Conservation (phyloP, 495 filamentous ascomycete genomes). For the Lophiostoma macrostomum region DNA sequence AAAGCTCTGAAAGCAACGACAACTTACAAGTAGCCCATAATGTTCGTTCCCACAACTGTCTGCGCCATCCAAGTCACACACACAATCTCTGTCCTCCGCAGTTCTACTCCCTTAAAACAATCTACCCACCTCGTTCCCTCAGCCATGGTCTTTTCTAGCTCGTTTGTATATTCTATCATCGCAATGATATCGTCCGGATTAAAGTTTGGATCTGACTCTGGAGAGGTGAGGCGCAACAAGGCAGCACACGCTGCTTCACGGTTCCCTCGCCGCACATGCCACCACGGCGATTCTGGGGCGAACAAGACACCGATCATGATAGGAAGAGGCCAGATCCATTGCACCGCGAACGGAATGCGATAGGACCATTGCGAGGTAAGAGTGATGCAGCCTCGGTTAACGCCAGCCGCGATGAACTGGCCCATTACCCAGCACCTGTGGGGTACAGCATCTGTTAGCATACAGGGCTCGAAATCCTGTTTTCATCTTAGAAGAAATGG, state of each 20-base stretch:
- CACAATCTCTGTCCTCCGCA: slow-evolving; percentile 30
- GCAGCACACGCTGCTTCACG: slow-evolving; percentile 18
- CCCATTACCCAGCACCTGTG: slow-evolving; percentile 37
- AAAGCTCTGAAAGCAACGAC: too few species aligned
- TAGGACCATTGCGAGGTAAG: slow-evolving; percentile 34
- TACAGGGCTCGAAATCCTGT: neutral
- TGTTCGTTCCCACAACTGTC: slow-evolving; percentile 14
- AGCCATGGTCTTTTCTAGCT: slow-evolving; percentile 20
- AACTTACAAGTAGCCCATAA: slow-evolving; percentile 30
- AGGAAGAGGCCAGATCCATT: slow-evolving; percentile 39
- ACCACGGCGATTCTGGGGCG: slow-evolving; percentile 32
- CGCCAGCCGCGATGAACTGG: slow-evolving; percentile 35
- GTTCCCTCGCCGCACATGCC: slow-evolving; percentile 24
- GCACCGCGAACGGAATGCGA: slow-evolving; percentile 37
- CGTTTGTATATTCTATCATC: slow-evolving; percentile 31
- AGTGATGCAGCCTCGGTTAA: slow-evolving; percentile 28
- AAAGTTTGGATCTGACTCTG: slow-evolving; percentile 21
- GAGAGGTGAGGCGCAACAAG: slow-evolving; percentile 16
- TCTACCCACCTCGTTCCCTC: slow-evolving; percentile 23
- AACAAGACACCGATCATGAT: slow-evolving; percentile 33
- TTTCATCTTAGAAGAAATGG: too few species aligned
- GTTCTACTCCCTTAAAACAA: slow-evolving; percentile 27
- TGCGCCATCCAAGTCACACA: slow-evolving; percentile 20
- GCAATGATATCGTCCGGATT: slow-evolving; percentile 28
- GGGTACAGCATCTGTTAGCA: neutral